phyloP scores from a whole-genome alignment of 192 early-diverging fungal species.

The Helicostylum pulchrum region DNA sequence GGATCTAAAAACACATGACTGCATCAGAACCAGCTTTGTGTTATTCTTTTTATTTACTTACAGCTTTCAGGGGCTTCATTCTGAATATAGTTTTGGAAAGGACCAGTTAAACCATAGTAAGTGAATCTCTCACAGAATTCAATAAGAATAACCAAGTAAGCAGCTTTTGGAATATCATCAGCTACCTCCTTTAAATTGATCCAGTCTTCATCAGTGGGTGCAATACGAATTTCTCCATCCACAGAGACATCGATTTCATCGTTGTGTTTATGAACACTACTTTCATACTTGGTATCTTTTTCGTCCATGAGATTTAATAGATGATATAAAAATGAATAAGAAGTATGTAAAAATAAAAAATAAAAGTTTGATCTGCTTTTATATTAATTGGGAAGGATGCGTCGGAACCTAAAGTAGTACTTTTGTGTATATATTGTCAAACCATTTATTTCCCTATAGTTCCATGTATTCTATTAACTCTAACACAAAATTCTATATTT shows the following conservation, averaged over 20 bases:
- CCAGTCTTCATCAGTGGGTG: constrained; percentile 58
- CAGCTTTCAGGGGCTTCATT: constrained; percentile 34
- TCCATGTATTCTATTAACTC: no score
- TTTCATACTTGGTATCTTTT: no score
- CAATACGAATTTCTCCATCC: constrained; percentile 44
- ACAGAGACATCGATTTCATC: constrained; percentile 30
- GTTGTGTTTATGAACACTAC: no score
- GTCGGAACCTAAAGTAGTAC: no score
- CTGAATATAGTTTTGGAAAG: constrained; percentile 58
- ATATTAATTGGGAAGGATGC: no score
- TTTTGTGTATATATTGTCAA: no score
- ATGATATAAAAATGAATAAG: no score
- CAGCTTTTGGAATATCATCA: constrained; percentile 53
- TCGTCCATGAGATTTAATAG: no score
- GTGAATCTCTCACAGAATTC: constrained; percentile 66
- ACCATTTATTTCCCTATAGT: no score
- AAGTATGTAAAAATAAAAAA: no score
- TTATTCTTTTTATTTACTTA: constrained; percentile 24
- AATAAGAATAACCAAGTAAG: constrained; percentile 51
- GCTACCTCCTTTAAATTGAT: constrained; percentile 49
- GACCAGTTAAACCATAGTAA: constrained; percentile 56
- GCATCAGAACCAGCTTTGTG: neutral
- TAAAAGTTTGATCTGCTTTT: no score
- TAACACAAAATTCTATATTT: no score
- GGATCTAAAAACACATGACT: constrained; percentile 11